These are phyloP conservation scores for Herpetomonas tarakana DNA, from an alignment of 208 protist species.

Conservation along the genomic window DNA sequence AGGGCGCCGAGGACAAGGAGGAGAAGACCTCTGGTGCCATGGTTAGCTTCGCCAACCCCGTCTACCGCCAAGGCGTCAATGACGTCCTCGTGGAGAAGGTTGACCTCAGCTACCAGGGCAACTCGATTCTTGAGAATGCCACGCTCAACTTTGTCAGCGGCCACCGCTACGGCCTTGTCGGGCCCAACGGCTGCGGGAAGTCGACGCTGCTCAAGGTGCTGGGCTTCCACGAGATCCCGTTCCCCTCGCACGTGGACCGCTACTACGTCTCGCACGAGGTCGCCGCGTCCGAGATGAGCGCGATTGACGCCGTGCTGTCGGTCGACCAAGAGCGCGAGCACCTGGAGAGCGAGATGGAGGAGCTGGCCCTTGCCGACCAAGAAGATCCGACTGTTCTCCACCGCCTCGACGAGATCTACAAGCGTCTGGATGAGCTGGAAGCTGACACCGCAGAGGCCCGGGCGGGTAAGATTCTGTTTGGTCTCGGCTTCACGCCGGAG, in stretches of 20 bases:
- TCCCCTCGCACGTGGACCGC: conserved; percentile 93
- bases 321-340: conserved; percentile 81
- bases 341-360: conserved; percentile 82
- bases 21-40: conserved; percentile 64
- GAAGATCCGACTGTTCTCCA: conserved; percentile 65
- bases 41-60: conserved; percentile 80
- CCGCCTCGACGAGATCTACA: conserved; percentile 90
- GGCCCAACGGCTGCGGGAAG: conserved; percentile 92
- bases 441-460: conserved; percentile 80
- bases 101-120: conserved; percentile 88
- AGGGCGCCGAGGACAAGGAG: conserved; percentile 18
- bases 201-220: conserved; percentile 89
- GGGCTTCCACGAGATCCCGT: conserved; percentile 85
- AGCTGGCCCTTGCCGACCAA: conserved; percentile 75
- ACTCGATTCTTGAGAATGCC: conserved; percentile 78
- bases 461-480: conserved; percentile 91
- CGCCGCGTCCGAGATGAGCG: conserved; percentile 71
- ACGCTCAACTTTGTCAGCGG: conserved; percentile 80
- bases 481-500: conserved; percentile 93
- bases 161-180: conserved; percentile 88
- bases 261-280: conserved; percentile 98
- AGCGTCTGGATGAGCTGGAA: conserved; percentile 92
- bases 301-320: conserved; percentile 80
- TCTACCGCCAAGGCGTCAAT: conserved; percentile 79
- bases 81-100: conserved; percentile 88